Evolutionary conservation across 768 basidiomycete genomes (phyloP), one percentile per base, ranked within the genome.

Genomic region (Grammothele lineata): DNA sequence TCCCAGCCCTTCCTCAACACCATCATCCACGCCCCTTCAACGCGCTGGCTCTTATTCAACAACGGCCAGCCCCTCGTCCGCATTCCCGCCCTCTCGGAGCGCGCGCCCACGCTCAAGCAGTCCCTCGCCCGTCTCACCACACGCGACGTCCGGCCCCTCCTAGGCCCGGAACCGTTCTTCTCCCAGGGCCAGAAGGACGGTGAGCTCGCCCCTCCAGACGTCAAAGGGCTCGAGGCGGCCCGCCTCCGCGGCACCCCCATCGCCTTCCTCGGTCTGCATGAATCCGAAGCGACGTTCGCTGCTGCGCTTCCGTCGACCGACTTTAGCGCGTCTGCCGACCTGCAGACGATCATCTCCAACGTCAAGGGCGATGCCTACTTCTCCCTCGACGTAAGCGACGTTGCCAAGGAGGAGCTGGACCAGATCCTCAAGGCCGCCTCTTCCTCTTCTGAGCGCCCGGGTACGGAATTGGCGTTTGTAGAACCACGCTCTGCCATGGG

Each of bases 311-410:
- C 83, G 9, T 83, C 85, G 0, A 76, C 81, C 3, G 81, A 85
- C 37, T 82, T 85, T 40, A 75, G 71, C 47, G 53, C 50, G 35
- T 60, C 64, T 50, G 35, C 40, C 2, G 53, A 55, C n/a, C 54
- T 54, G 24, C 71, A 77, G 42, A 57, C 63, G 15, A 75, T 80
- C 1, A 65, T 81, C 3, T 68, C 72, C 40, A 79, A 85, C 38
- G 68, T 93, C 21, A 66, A 84, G 24, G 95, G 94, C n/a, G 82
- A 75, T 2, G 83, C 91, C 0, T 94, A 86, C 64, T 97, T 96
- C 62, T 74, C 92, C 0, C 54, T 96, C 50, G 92, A 96, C 60
- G 69, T 91, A 2, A 74, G 72, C 21, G 73, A 80, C 44, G 63
- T 77, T 18, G 72, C 71, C 5, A 57, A 81, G 36, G 52, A 67